Conservation (phyloP, 169 alveolate genomes). For the Babesia gibsoni region DNA sequence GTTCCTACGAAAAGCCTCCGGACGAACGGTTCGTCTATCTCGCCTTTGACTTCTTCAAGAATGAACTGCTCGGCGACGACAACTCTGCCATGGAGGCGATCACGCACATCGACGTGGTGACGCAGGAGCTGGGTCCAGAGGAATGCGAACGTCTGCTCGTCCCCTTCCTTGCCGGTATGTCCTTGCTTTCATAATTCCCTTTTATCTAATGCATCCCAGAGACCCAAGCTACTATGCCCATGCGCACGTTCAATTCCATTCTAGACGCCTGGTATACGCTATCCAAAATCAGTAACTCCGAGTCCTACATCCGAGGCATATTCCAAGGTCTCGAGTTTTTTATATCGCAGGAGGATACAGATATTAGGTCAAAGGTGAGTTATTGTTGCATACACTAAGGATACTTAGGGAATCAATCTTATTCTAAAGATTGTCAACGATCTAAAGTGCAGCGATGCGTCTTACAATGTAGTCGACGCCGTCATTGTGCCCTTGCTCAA, state of each 20-base stretch:
- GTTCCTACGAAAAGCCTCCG: background rate
- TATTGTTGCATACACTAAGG: background rate
- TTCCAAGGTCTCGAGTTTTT: slow-evolving; percentile 34
- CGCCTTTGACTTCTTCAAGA: slow-evolving; percentile 40
- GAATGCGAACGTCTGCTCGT: slow-evolving; percentile 30
- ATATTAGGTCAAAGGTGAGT: slow-evolving; percentile 41
- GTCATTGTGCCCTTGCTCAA: slow-evolving; percentile 42
- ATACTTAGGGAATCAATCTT: slow-evolving; percentile 28
- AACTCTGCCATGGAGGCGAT: slow-evolving; percentile 47
- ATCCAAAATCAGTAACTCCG: slow-evolving; percentile 22
- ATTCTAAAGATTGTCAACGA: slow-evolving; percentile 32
- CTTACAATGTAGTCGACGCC: slow-evolving; percentile 32
- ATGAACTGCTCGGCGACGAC: slow-evolving; percentile 11
- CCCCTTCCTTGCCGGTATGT: slow-evolving; percentile 52
- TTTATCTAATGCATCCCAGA: slow-evolving; percentile 11
- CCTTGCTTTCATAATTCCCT: background rate
- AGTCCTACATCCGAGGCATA: slow-evolving; percentile 26
- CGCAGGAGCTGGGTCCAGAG: slow-evolving; percentile 58
- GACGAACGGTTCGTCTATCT: background rate
- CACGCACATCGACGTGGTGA: slow-evolving; percentile 48
- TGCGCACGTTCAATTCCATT: background rate
- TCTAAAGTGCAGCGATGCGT: background rate
- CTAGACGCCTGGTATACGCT: slow-evolving; percentile 52
- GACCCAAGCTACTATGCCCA: slow-evolving; percentile 19
- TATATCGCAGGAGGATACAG: slow-evolving; percentile 51